A percentile compares a stretch with the other conserved stretches of the same genome.
Conservation (phyloP, 2,329 filamentous ascomycete species). For the Clonostachys byssicola region DNA sequence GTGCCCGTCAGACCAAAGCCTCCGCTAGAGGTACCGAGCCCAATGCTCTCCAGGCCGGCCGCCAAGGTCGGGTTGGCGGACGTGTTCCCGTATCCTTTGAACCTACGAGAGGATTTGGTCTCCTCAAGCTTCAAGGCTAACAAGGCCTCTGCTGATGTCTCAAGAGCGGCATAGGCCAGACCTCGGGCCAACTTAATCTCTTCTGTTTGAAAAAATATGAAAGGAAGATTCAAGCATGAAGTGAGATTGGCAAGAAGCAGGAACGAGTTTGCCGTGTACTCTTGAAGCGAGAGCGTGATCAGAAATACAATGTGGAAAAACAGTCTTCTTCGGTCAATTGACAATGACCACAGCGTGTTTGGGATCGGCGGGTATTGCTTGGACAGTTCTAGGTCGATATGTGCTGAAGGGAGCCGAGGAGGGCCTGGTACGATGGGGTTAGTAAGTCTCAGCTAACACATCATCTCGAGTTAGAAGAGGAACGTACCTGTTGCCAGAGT, state of each 20-base stretch:
- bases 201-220: conserved; percentile 61
- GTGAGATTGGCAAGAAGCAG: conserved; percentile 66
- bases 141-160: conserved; percentile 21
- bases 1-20: conserved; percentile 71
- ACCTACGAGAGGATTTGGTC: conserved; percentile 59
- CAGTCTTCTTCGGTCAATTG: conserved; percentile 58
- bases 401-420: conserved; percentile 31
- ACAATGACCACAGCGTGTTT: conserved; percentile 55
- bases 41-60: conserved; percentile 71
- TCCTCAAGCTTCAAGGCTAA: conserved; percentile 46
- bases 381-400: conserved; percentile 41
- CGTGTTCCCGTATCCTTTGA: conserved; percentile 44
- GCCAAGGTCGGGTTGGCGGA: conserved; percentile 70
- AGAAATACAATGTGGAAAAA: conserved; percentile 71
- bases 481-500: conserved; percentile 29
- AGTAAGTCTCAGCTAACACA: conserved; percentile 6
- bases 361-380: conserved; percentile 54
- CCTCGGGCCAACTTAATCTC: conserved; percentile 73
- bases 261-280: conserved; percentile 72
- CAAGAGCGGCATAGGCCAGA: conserved; percentile 68
- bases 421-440: conserved; percentile 17
- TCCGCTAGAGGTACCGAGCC: conserved; percentile 74
- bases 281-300: conserved; percentile 70
- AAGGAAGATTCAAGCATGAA: conserved; percentile 65
- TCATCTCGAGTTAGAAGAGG: not conserved